phyloP scores from a whole-genome alignment of 257 asterid species.

The Cordia subcordata region DNA sequence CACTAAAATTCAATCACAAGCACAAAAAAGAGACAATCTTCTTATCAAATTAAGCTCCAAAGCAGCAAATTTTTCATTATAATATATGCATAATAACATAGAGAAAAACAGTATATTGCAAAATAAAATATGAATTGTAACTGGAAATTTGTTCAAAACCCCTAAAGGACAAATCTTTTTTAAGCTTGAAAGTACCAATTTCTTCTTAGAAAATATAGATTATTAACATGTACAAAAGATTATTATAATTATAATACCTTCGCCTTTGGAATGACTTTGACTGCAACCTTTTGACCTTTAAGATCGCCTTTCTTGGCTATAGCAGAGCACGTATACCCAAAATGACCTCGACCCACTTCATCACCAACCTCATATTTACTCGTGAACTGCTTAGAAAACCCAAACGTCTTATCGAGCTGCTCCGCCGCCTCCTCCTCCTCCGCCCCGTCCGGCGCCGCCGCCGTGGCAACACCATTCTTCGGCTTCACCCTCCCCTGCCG shows the following conservation, averaged over 20 bases:
- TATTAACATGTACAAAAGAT: too few species aligned
- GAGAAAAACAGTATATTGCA: not conserved
- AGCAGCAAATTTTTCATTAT: too few species aligned
- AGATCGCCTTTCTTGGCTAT: constrained; percentile 53
- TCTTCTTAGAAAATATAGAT: too few species aligned
- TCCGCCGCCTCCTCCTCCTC: constrained; percentile 12
- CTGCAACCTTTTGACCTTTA: constrained; percentile 60
- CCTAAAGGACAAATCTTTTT: too few species aligned
- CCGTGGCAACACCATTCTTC: constrained; percentile 14
- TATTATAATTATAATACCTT: constrained; percentile 29
- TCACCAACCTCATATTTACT: constrained; percentile 51
- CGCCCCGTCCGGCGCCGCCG: constrained; percentile 23
- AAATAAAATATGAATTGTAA: too few species aligned
- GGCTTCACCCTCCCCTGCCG: constrained; percentile 41
- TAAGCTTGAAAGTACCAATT: too few species aligned
- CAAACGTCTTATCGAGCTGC: constrained; percentile 58
- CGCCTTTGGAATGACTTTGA: constrained; percentile 60
- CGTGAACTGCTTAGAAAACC: constrained; percentile 47
- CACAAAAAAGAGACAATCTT: too few species aligned
- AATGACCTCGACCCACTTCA: constrained; percentile 70
- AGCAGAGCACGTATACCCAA: constrained; percentile 64
- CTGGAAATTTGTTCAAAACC: too few species aligned
- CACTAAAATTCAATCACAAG: too few species aligned
- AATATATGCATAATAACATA: not conserved
- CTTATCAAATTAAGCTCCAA: not conserved